These are phyloP conservation scores for Elaeis oleifera DNA, from an alignment of 202 grass and related monocot genomes.

Conservation along the genomic window DNA sequence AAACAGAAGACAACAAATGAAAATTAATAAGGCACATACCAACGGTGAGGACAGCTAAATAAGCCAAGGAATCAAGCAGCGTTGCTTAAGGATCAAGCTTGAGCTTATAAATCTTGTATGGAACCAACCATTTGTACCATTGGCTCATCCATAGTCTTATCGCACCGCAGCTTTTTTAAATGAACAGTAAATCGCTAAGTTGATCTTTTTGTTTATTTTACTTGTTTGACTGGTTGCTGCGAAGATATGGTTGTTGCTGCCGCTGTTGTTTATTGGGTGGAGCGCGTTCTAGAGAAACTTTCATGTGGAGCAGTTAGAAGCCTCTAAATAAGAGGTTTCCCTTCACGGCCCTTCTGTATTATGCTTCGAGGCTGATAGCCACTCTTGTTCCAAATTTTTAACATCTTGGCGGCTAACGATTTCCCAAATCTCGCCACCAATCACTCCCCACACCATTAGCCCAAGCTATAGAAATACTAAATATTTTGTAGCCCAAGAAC, in stretches of 20 bases:
- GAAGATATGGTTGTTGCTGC: too few relatives aligned
- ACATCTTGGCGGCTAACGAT: constrained; percentile 20
- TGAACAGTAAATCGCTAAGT: constrained; percentile 19
- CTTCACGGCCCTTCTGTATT: constrained; percentile 4
- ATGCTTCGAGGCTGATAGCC: neutral
- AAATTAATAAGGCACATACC: too few relatives aligned
- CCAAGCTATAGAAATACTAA: neutral
- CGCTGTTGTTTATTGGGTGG: too few relatives aligned
- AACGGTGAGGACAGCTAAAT: too few relatives aligned
- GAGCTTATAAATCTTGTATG: too few relatives aligned
- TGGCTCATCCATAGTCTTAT: neutral
- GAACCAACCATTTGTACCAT: too few relatives aligned
- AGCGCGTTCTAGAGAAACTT: neutral
- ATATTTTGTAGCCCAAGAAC: neutral
- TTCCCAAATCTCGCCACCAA: constrained; percentile 63
- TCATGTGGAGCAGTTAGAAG: constrained; percentile 33
- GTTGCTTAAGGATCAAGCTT: too few relatives aligned
- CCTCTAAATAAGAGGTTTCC: constrained; percentile 17
- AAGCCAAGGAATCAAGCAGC: too few relatives aligned
- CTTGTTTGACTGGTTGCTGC: neutral
- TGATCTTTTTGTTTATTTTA: constrained; percentile 8
- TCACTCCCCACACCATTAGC: constrained; percentile 23
- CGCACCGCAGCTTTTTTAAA: constrained; percentile 5
- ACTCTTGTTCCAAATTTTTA: constrained; percentile 7
- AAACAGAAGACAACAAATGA: too few relatives aligned